phyloP scores from a whole-genome alignment of 2,329 filamentous ascomycete species.

The Bipolaris victoriae region DNA sequence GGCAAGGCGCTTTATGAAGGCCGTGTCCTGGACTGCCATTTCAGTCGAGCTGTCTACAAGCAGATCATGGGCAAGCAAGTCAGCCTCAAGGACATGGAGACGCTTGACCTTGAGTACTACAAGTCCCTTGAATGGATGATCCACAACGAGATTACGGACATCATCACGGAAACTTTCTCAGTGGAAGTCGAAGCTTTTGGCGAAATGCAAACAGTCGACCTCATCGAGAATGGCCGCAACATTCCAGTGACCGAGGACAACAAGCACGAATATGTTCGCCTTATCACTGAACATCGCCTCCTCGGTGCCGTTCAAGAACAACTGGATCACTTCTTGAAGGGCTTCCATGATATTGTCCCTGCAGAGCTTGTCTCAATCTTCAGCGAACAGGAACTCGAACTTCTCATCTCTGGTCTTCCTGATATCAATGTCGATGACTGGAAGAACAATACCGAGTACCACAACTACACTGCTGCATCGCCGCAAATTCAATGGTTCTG shows the following conservation, averaged over 20 bases:
- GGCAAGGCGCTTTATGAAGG: constrained; percentile 98
- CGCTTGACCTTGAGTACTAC: constrained; percentile 97
- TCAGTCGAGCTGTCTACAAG: constrained; percentile 98
- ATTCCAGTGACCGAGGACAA: constrained; percentile 96
- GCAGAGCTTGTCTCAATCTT: constrained; percentile 95
- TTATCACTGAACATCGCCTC: constrained; percentile 92
- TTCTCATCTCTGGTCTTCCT: constrained; percentile 93
- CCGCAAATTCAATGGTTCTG: constrained; percentile 99
- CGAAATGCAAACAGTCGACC: constrained; percentile 82
- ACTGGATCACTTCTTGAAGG: constrained; percentile 89
- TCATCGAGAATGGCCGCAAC: constrained; percentile 86
- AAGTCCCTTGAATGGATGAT: constrained; percentile 99
- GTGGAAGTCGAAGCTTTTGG: constrained; percentile 95
- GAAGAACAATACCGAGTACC: constrained; percentile 98
- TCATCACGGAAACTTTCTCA: constrained; percentile 95
- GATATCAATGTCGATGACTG: constrained; percentile 99
- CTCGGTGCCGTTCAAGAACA: constrained; percentile 92
- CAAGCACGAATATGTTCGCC: constrained; percentile 95
- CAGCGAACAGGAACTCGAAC: constrained; percentile 95
- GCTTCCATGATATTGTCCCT: constrained; percentile 98
- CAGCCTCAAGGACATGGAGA: constrained; percentile 99
- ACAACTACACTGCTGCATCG: constrained; percentile 93
- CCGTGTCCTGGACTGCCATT: constrained; percentile 95
- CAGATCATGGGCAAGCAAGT: constrained; percentile 93
- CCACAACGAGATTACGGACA: constrained; percentile 97